A percentile compares a stretch with the other conserved stretches of the same genome.
Conservation (phyloP, 441 rosid species). For the Melastoma candidum region DNA sequence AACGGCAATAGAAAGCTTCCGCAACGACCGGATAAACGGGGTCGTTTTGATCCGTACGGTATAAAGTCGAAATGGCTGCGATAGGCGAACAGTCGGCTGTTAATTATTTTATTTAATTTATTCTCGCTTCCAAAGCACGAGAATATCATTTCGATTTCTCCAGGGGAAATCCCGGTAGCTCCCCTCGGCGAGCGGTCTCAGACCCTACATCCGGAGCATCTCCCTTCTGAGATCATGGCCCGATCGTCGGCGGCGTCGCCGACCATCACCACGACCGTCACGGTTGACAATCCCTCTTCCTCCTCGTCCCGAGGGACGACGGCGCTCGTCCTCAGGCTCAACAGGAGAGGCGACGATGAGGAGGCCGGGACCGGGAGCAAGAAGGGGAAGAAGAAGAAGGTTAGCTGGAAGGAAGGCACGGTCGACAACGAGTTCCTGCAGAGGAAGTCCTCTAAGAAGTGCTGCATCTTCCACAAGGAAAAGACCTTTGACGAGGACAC, state of each 20-base stretch:
- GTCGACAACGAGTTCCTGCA: constrained; percentile 93
- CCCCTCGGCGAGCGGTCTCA: too few relatives aligned
- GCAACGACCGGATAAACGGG: too few relatives aligned
- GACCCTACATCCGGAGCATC: too few relatives aligned
- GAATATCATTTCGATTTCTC: too few relatives aligned
- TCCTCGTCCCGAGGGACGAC: constrained; percentile 19
- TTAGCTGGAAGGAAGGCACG: constrained; percentile 88
- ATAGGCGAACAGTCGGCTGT: too few relatives aligned
- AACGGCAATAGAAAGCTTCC: too few relatives aligned
- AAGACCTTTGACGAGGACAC: constrained; percentile 80
- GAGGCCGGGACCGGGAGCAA: neutral
- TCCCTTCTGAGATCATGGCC: constrained; percentile 1
- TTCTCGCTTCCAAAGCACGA: too few relatives aligned
- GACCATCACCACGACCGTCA: constrained; percentile 35
- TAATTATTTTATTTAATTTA: too few relatives aligned
- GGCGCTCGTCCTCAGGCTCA: constrained; percentile 58
- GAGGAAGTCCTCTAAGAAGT: constrained; percentile 91
- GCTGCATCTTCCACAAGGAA: constrained; percentile 91
- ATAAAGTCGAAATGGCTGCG: too few relatives aligned
- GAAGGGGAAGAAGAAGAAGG: constrained; percentile 54
- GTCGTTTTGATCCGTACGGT: too few relatives aligned
- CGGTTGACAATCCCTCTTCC: constrained; percentile 35
- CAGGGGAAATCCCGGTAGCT: too few relatives aligned
- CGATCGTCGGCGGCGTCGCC: constrained; percentile 16
- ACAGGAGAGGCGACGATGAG: constrained; percentile 17